These are phyloP conservation scores for Penicillium brevicompactum DNA, from an alignment of 2,329 filamentous ascomycete genomes.

Conservation along the genomic window DNA sequence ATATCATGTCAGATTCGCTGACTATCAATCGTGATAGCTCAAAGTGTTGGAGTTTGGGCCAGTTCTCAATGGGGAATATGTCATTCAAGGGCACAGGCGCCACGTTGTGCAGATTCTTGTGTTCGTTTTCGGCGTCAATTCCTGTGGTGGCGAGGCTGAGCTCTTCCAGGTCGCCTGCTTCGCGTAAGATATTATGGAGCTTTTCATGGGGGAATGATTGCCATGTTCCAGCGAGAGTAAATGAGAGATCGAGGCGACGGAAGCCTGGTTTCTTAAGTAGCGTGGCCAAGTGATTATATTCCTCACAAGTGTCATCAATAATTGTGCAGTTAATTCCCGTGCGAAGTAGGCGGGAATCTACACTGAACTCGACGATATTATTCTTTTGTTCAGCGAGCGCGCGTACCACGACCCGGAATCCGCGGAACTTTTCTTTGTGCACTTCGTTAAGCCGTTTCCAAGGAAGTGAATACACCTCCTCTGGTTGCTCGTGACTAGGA, in stretches of 20 bases:
- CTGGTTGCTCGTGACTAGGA: neutral
- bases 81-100: slow-evolving; percentile 18
- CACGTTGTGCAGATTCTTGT: neutral
- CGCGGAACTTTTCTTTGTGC: slow-evolving; percentile 31
- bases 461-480: neutral
- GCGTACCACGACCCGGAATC: slow-evolving; percentile 32
- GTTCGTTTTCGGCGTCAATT: neutral
- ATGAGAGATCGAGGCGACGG: slow-evolving; percentile 30
- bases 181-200: neutral
- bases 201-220: neutral
- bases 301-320: slow-evolving; percentile 17
- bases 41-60: slow-evolving; percentile 35
- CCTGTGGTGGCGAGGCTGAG: neutral
- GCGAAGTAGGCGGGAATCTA: slow-evolving; percentile 33
- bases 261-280: slow-evolving; percentile 30
- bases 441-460: slow-evolving; percentile 7
- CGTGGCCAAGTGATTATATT: slow-evolving; percentile 27
- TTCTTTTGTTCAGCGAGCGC: slow-evolving; percentile 27
- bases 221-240: slow-evolving; percentile 9
- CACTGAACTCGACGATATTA: slow-evolving; percentile 37
- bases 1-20: slow-evolving; percentile 27
- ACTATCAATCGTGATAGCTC: slow-evolving; percentile 31
- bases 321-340: slow-evolving; percentile 36
- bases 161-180: neutral
- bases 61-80: slow-evolving; percentile 35